Evolutionary conservation across 2,329 filamentous ascomycete genomes (phyloP).

Genomic region (Aspergillus niger): DNA sequence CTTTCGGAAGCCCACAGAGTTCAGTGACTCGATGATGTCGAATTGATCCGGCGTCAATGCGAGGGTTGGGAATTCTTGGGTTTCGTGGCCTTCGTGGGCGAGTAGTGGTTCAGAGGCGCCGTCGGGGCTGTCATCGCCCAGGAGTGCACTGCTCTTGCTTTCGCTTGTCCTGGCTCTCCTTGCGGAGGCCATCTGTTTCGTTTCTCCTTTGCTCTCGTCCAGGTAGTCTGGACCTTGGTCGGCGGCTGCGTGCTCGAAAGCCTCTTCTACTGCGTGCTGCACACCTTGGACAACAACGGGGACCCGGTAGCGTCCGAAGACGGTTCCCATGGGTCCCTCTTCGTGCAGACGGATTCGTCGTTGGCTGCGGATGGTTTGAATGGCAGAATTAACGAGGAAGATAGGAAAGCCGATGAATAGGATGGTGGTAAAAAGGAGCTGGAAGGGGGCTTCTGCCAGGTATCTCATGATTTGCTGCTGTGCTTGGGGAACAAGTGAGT

Average conservation of each 20-base stretch:
- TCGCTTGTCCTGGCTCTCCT: slow-evolving; percentile 3
- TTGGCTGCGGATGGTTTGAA: slow-evolving; percentile 75
- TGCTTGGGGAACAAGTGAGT: slow-evolving; percentile 33
- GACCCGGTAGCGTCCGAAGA: slow-evolving; percentile 71
- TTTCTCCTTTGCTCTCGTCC: slow-evolving; percentile 35
- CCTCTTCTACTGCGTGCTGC: slow-evolving; percentile 73
- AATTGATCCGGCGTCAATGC: slow-evolving; percentile 81
- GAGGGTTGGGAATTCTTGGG: slow-evolving; percentile 62
- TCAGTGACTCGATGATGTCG: slow-evolving; percentile 75
- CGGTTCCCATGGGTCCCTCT: slow-evolving; percentile 66
- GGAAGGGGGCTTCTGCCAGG: slow-evolving; percentile 62
- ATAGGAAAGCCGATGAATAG: slow-evolving; percentile 71
- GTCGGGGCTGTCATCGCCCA: not conserved
- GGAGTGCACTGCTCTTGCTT: not conserved
- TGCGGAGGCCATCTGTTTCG: not conserved
- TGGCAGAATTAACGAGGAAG: slow-evolving; percentile 72
- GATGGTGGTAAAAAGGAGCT: slow-evolving; percentile 67
- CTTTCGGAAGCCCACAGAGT: slow-evolving; percentile 62
- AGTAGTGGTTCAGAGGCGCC: not conserved
- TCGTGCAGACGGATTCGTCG: slow-evolving; percentile 77
- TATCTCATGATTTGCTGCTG: slow-evolving; percentile 39
- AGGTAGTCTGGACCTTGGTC: slow-evolving; percentile 72
- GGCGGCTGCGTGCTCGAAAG: slow-evolving; percentile 72
- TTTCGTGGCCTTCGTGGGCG: not conserved
- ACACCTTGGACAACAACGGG: slow-evolving; percentile 75